Percentiles rank a stretch among this genome's conserved stretches.
These are phyloP conservation scores for Salix viminalis DNA, from an alignment of 345 rosid species.

Conservation along the genomic window DNA sequence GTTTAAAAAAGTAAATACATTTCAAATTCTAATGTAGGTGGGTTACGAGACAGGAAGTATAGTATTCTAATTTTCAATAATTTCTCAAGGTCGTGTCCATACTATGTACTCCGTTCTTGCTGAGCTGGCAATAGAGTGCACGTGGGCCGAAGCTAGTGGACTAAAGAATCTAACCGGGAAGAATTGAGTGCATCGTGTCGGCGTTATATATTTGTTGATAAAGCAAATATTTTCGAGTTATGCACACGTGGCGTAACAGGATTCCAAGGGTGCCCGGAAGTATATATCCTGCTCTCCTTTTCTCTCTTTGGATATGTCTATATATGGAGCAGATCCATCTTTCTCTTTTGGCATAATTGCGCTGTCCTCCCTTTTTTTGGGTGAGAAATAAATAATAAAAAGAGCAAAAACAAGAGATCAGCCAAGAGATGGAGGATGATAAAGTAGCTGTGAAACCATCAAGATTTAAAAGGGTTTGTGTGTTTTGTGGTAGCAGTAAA, in stretches of 20 bases:
- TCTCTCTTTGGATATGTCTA: neutral
- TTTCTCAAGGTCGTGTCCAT: neutral
- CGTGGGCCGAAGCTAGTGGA: neutral
- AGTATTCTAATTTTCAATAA: neutral
- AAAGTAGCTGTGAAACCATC: constrained; percentile 39
- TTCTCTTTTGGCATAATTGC: constrained; percentile 14
- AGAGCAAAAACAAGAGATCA: neutral
- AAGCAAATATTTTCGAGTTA: neutral
- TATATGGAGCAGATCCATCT: constrained; percentile 22
- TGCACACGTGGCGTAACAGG: constrained; percentile 32
- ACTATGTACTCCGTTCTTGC: neutral
- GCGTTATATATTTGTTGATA: constrained; percentile 15
- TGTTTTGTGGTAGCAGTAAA: constrained; percentile 85
- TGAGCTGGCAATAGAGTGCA: neutral
- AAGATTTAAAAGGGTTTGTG: constrained; percentile 79
- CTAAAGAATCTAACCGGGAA: neutral
- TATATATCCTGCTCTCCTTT: neutral
- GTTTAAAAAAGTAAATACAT: too few species aligned
- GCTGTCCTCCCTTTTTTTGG: constrained; percentile 2
- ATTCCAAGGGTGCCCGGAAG: constrained; percentile 10
- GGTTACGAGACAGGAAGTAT: neutral
- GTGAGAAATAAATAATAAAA: neutral
- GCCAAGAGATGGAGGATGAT: constrained; percentile 25
- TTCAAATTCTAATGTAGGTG: neutral
- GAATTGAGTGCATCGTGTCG: constrained; percentile 14